These are phyloP conservation scores for Epichloe sibirici DNA, from an alignment of 2,329 filamentous ascomycete genomes.

Conservation along the genomic window DNA sequence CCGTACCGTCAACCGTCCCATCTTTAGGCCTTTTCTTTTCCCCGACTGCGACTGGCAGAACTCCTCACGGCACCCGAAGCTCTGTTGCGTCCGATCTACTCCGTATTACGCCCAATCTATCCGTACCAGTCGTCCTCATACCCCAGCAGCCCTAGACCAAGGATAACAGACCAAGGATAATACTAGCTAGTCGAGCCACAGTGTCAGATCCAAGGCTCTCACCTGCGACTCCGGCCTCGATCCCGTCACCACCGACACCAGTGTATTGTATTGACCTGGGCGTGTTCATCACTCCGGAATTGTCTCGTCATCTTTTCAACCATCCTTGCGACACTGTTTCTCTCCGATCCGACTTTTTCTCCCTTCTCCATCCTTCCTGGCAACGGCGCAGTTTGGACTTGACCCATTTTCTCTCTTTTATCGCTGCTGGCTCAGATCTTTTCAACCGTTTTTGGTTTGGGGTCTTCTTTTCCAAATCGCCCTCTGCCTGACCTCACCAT, in stretches of 20 bases:
- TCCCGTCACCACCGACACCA: neutral
- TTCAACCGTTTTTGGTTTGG: no score
- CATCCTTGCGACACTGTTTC: conserved; percentile 1
- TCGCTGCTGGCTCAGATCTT: conserved; percentile 48
- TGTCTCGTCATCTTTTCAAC: neutral
- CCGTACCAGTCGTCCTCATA: neutral
- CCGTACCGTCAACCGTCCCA: neutral
- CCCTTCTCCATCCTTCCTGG: conserved; percentile 11
- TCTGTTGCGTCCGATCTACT: neutral
- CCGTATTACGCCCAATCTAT: neutral
- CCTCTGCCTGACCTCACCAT: neutral
- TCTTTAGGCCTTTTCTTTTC: neutral
- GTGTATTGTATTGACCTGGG: neutral
- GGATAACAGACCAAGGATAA: no score
- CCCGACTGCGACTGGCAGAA: neutral
- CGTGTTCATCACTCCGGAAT: neutral
- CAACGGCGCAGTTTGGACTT: conserved; percentile 1
- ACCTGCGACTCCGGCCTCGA: neutral
- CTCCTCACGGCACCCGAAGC: neutral
- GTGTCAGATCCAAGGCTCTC: neutral
- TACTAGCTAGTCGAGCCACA: neutral
- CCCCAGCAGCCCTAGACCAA: neutral
- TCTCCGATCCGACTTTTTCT: conserved; percentile 9
- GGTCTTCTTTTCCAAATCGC: no score
- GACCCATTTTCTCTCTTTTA: conserved; percentile 9